phyloP scores from a whole-genome alignment of 345 rosid species.

The Arabidopsis arenosa region DNA sequence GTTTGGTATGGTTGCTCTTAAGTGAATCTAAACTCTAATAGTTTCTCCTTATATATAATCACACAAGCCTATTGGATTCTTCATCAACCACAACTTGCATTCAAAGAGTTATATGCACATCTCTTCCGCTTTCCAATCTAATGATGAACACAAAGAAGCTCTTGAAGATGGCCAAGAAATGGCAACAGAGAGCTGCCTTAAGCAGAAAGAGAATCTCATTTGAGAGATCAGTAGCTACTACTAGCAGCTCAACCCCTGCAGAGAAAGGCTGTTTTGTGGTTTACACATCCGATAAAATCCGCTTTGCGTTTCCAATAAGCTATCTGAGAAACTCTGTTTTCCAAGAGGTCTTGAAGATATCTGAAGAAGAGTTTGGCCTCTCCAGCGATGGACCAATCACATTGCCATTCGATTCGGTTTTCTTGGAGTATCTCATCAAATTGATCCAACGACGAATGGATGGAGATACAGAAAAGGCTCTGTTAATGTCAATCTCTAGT shows the following conservation, averaged over 20 bases:
- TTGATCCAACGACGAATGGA: neutral
- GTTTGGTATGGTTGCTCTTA: neutral
- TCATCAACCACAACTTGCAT: constrained; percentile 18
- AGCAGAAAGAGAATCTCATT: neutral
- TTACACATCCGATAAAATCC: constrained; percentile 30
- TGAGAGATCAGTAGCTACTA: neutral
- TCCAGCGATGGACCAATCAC: neutral
- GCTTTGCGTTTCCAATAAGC: constrained; percentile 23
- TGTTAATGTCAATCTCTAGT: neutral
- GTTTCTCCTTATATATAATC: neutral
- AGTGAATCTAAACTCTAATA: neutral
- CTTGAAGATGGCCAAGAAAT: neutral
- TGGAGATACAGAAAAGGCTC: neutral
- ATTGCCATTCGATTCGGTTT: neutral
- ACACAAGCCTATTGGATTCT: neutral
- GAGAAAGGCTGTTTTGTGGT: constrained; percentile 14
- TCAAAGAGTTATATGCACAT: neutral
- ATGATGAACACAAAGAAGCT: neutral
- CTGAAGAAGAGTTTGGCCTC: constrained; percentile 50
- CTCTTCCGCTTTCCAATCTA: neutral
- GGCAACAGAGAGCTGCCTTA: constrained; percentile 1
- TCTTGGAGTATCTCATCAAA: neutral
- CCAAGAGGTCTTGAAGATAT: constrained; percentile 44
- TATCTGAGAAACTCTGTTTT: constrained; percentile 36
- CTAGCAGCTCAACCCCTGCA: neutral